Percentiles rank a stretch among this genome's conserved stretches.
Conservation (phyloP, 305 asterid species). For the Fraxinus dipetala region DNA sequence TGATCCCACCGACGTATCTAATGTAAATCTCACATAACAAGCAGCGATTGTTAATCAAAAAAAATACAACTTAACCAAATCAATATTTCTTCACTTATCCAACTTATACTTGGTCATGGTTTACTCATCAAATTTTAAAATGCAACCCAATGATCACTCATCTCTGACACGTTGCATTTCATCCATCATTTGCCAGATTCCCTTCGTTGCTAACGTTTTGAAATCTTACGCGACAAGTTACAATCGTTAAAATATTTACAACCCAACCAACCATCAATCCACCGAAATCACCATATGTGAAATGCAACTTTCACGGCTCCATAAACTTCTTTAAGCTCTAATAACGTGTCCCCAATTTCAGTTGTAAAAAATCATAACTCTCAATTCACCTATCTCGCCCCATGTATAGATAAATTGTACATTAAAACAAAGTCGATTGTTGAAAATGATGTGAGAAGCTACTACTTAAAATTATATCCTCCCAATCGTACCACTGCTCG, state of each 20-base stretch:
- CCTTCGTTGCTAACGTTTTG: neutral
- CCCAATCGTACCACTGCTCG: neutral
- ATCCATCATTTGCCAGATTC: neutral
- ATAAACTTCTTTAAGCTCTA: neutral
- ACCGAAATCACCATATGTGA: neutral
- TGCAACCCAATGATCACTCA: neutral
- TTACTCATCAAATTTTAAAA: neutral
- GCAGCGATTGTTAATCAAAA: no score
- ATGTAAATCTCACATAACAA: no score
- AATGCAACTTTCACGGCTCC: neutral
- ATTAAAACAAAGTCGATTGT: no score
- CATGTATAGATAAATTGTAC: neutral
- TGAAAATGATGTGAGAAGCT: neutral
- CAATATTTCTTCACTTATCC: neutral
- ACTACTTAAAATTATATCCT: neutral
- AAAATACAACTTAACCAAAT: neutral
- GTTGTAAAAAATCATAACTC: neutral
- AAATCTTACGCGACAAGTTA: neutral
- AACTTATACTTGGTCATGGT: neutral
- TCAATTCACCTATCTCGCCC: no score
- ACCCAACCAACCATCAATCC: neutral
- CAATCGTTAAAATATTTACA: neutral
- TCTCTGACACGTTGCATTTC: neutral
- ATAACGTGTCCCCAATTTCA: neutral
- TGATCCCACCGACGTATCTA: no score